phyloP scores from a whole-genome alignment of 2,329 filamentous ascomycete genomes.

The Colletotrichum destructivum region DNA sequence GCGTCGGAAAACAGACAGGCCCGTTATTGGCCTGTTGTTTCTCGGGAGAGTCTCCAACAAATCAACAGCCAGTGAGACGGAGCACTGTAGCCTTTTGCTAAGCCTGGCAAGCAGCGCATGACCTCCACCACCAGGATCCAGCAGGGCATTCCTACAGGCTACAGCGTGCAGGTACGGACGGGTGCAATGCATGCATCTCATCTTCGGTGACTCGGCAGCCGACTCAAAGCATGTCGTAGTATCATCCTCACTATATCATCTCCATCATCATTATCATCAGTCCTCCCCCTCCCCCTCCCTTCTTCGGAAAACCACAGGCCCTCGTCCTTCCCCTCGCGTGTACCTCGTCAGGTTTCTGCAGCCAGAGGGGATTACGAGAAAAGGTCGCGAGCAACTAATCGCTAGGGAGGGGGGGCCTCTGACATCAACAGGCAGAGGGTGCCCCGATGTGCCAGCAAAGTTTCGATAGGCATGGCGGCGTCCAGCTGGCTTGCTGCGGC shows the following conservation, averaged over 20 bases:
- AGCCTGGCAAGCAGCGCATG: background rate
- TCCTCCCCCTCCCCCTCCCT: background rate
- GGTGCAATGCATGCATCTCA: background rate
- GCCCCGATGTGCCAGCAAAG: conserved; percentile 37
- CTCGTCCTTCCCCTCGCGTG: conserved; percentile 1
- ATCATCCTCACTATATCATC: background rate
- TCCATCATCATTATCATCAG: background rate
- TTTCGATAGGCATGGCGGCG: conserved; percentile 27
- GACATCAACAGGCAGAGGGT: conserved; percentile 33
- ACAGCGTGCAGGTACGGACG: background rate
- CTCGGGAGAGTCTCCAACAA: background rate
- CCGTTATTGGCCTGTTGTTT: background rate
- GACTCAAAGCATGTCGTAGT: background rate
- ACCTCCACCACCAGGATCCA: background rate
- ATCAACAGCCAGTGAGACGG: background rate
- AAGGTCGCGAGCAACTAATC: conserved; percentile 27
- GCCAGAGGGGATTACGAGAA: background rate
- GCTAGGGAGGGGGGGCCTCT: background rate
- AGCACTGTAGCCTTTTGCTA: background rate
- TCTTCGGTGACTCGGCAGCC: background rate
- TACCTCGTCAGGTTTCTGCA: conserved; percentile 9
- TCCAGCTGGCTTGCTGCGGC: conserved; percentile 5
- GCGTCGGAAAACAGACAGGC: background rate
- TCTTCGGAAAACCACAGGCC: background rate
- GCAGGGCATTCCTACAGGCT: background rate